Evolutionary conservation across 495 filamentous ascomycete genomes (phyloP), one percentile per base, ranked within the genome.

Genomic region (Penicillium psychrofluorescens): DNA sequence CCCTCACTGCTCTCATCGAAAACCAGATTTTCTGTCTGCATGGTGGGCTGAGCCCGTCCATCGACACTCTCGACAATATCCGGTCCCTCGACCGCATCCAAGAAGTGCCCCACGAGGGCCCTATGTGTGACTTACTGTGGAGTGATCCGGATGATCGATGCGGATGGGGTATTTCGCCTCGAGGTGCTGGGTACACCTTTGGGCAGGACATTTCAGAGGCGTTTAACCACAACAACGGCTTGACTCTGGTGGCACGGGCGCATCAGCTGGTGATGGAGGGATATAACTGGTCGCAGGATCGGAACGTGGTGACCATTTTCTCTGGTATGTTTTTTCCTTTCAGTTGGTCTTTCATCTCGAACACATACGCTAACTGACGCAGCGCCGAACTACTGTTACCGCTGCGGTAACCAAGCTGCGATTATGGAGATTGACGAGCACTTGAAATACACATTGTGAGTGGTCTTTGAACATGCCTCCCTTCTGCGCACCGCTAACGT

Each of bases 371-470:
- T 22, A 22, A 22, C 2, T 22, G 32, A 12, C 2, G 7, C 54
- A 95, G 90, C 90, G 31, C 90, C 90, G 29, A 96, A 96, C 68
- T 96, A 96, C 68, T 96, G 90, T 72, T 95, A 95, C 74, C 79
- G 92, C 61, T 98, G 92, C 64, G 92, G 92, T 56, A 98, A 98
- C 69, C 92, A 98, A 70, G 92, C 92, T 40, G 92, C 92, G 8
- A 98, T 98, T 66, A 98, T 98, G 92, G 92, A 98, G 67, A 98
- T 98, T 66, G 92, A 98, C 49, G 92, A 98, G 69, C 90, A 98
- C 68, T 70, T 98, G 66, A 97, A 98, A 75, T 98, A 97, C 65
- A 98, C 92, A 57, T 98, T 98, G 92, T 98, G 79, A 70, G 89
- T 84, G 29, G n/a, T 11, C 42, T 11, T 13, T 15, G 29, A 11